Evolutionary conservation across 352 stramenopile species (phyloP).

Genomic region (Pythium periplocum): DNA sequence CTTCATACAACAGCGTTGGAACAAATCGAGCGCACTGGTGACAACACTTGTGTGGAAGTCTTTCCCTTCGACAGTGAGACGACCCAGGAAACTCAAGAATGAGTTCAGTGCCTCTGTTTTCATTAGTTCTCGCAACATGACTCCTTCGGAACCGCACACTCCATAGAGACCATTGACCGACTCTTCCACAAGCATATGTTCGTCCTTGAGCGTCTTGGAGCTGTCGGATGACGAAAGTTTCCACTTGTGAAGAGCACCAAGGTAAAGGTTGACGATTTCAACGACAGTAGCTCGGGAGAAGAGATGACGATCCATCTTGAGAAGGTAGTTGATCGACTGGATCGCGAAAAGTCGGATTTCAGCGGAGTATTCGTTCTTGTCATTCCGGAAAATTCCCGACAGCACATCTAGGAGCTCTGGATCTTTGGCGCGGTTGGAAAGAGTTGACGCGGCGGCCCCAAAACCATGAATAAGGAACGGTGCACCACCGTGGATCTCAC

Average conservation of each 20-base stretch:
- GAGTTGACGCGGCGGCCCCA: constrained; percentile 16
- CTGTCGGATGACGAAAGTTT: constrained; percentile 2
- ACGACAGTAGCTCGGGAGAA: constrained; percentile 41
- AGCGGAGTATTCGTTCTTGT: constrained; percentile 26
- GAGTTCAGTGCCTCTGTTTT: constrained; percentile 27
- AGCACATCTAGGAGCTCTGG: constrained; percentile 51
- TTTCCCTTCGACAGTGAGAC: constrained; percentile 25
- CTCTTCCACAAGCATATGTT: constrained; percentile 77
- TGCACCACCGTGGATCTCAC: constrained; percentile 30
- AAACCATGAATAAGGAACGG: constrained; percentile 61
- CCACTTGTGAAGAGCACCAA: constrained; percentile 43
- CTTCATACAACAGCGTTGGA: constrained; percentile 71
- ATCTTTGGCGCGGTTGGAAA: constrained; percentile 41
- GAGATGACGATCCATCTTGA: constrained; percentile 75
- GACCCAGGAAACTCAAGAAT: constrained; percentile 53
- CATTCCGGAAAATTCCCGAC: constrained; percentile 39
- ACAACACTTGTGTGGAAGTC: constrained; percentile 61
- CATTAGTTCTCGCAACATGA: constrained; percentile 50
- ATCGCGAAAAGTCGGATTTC: constrained; percentile 57
- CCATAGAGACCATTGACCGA: constrained; percentile 67
- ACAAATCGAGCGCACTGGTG: constrained; percentile 49
- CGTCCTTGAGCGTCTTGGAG: constrained; percentile 19
- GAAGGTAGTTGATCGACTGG: constrained; percentile 83
- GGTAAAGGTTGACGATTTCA: constrained; percentile 49
- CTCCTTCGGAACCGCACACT: constrained; percentile 49